phyloP scores from a whole-genome alignment of 192 early-diverging fungal species.

The Funneliformis geosporum region DNA sequence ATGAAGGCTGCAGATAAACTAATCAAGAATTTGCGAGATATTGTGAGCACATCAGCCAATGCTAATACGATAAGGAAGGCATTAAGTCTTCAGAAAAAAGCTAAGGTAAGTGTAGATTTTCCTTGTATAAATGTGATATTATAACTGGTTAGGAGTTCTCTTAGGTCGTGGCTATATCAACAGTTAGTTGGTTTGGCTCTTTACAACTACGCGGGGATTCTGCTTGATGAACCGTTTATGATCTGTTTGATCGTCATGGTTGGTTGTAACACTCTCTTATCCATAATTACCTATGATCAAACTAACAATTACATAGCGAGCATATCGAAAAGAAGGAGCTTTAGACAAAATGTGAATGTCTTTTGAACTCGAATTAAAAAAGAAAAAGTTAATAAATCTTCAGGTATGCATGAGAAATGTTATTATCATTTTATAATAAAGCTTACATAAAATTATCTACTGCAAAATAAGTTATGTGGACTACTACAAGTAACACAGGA shows the following conservation, averaged over 20 bases:
- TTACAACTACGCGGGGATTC: slow-evolving; percentile 20
- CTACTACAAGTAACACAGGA: slow-evolving; percentile 13
- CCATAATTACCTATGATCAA: not conserved
- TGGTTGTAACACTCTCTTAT: slow-evolving; percentile 13
- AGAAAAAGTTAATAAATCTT: slow-evolving; percentile 20
- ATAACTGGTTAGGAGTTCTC: slow-evolving; percentile 27
- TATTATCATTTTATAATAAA: slow-evolving; percentile 6
- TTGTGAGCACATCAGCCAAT: slow-evolving; percentile 17
- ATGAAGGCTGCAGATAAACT: slow-evolving; percentile 20
- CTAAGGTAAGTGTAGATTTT: slow-evolving; percentile 25
- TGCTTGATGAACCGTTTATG: slow-evolving; percentile 23
- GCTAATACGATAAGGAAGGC: slow-evolving; percentile 6
- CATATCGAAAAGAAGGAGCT: slow-evolving; percentile 12
- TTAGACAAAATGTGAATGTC: slow-evolving; percentile 9
- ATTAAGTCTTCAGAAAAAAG: slow-evolving; percentile 16
- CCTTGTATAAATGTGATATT: slow-evolving; percentile 19
- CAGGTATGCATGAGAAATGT: slow-evolving; percentile 19
- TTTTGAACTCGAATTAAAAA: not conserved
- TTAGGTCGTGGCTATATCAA: slow-evolving; percentile 24
- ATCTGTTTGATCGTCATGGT: slow-evolving; percentile 5
- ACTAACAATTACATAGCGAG: slow-evolving; percentile 23
- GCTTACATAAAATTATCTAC: slow-evolving; percentile 14
- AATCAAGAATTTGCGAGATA: slow-evolving; percentile 1
- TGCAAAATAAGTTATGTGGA: slow-evolving; percentile 25
- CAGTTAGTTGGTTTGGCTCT: slow-evolving; percentile 28